These are phyloP conservation scores for Yueomyces sinensis DNA, from an alignment of 805 yeast genomes.

Conservation along the genomic window DNA sequence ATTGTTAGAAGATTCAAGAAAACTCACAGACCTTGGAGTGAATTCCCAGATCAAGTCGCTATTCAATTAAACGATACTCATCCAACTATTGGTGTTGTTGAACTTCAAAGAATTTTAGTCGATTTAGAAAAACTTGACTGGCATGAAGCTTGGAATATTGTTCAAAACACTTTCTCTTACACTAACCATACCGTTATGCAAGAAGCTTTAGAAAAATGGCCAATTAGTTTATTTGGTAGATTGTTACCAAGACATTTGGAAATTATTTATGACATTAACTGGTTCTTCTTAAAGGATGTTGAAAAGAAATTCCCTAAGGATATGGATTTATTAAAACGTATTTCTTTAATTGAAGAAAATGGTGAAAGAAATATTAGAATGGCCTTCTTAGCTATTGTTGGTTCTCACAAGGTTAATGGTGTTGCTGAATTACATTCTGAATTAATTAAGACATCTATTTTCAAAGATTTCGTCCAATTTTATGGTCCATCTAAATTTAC, in stretches of 20 bases:
- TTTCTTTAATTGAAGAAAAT: slow-evolving; percentile 72
- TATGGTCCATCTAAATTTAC: slow-evolving; percentile 77
- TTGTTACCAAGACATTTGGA: slow-evolving; percentile 85
- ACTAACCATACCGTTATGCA: slow-evolving; percentile 92
- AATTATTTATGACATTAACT: slow-evolving; percentile 76
- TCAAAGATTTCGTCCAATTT: slow-evolving; percentile 75
- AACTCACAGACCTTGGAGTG: slow-evolving; percentile 60
- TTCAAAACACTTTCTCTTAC: slow-evolving; percentile 70
- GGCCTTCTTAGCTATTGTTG: slow-evolving; percentile 86
- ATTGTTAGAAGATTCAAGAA: slow-evolving; percentile 84
- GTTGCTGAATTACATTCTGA: slow-evolving; percentile 94
- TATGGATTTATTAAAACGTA: slow-evolving; percentile 44
- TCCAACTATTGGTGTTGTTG: slow-evolving; percentile 85
- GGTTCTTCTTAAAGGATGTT: slow-evolving; percentile 62
- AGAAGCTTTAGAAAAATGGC: slow-evolving; percentile 95
- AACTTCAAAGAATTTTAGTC: slow-evolving; percentile 72
- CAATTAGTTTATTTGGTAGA: slow-evolving; percentile 64
- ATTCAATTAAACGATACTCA: slow-evolving; percentile 93
- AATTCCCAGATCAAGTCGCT: slow-evolving; percentile 76
- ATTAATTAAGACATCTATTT: slow-evolving; percentile 75
- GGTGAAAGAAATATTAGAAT: slow-evolving; percentile 76
- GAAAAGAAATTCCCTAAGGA: slow-evolving; percentile 69
- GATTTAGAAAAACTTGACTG: slow-evolving; percentile 73
- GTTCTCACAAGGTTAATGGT: slow-evolving; percentile 89
- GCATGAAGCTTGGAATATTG: slow-evolving; percentile 80